Evolutionary conservation across 106 monocot species (phyloP), one percentile per base, ranked within the genome.

Genomic region (Agapanthus africanus): DNA sequence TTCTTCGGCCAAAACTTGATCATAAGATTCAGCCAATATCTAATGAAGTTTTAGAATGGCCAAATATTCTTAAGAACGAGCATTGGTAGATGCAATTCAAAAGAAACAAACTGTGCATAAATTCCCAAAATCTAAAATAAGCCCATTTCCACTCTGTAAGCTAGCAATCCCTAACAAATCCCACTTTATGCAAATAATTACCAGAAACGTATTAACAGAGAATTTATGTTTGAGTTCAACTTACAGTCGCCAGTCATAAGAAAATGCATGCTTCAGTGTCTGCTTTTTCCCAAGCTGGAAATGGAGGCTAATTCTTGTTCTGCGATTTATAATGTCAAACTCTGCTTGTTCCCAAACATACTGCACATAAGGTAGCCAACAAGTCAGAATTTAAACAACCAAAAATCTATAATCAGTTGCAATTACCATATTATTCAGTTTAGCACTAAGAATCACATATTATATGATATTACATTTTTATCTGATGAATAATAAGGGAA

Each of bases 231-330:
- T 30, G 57, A 11, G 18, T 66, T n/a, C n/a, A 72, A 86, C 97
- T 81, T 89, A 97, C 97, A 97, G 68, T 15, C 97, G 88, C 97
- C 97, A 97, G 50, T 81, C 65, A 73, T 97, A 97, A 59, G 97
- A 87, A 76, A 99, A 99, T 39, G 92, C 97, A 83, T 99, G 86
- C 22, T 83, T 82, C 19, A 92, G 37, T 8, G 47, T 79, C 72
- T 78, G 71, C 71, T 85, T 87, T 72, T 83, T 92, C 32, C 80
- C 87, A 46, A 90, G 64, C 37, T 85, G 83, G 63, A 92, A 99
- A 71, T 99, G 97, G 37, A 99, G 86, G 74, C 97, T 99, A 70
- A 92, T 92, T 75, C 71, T 99, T 74, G 91, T 99, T 69, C 44
- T 80, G 32, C 92, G 82, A 54, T 51, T 86, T 77, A 99, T 51